Evolutionary conservation across 169 alveolate species (phyloP).

Genomic region (Plasmodium cynomolgi): DNA sequence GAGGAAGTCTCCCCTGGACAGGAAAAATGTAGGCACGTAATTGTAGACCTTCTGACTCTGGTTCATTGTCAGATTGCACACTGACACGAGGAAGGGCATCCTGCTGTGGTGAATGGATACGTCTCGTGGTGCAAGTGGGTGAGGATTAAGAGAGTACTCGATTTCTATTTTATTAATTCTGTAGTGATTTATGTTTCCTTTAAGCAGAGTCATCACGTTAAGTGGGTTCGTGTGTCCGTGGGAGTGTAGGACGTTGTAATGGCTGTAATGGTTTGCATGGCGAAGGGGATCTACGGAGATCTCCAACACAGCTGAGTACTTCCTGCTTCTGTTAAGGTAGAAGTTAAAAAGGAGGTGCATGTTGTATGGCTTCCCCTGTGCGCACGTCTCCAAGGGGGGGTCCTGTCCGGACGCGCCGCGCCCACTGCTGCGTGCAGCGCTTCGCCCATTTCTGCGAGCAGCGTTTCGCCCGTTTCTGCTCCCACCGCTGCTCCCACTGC

Average conservation of each 20-base stretch:
- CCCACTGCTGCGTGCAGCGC: too few relatives aligned
- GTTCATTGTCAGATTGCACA: slow-evolving; percentile 24
- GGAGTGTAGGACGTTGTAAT: neutral
- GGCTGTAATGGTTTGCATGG: neutral
- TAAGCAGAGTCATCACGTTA: slow-evolving; percentile 34
- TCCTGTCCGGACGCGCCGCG: too few relatives aligned
- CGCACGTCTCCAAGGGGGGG: neutral
- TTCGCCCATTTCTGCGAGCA: too few relatives aligned
- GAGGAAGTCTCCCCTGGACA: slow-evolving; percentile 10
- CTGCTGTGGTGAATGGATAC: neutral
- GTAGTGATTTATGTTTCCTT: slow-evolving; percentile 32
- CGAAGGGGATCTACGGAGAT: slow-evolving; percentile 10
- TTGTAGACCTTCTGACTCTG: slow-evolving; percentile 47
- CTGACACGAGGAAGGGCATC: slow-evolving; percentile 38
- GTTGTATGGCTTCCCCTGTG: neutral
- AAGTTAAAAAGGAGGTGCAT: slow-evolving; percentile 46
- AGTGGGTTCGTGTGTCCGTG: neutral
- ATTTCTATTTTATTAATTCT: slow-evolving; percentile 69
- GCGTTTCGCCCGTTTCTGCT: too few relatives aligned
- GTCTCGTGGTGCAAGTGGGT: neutral
- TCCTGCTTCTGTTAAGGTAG: slow-evolving; percentile 20
- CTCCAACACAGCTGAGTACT: slow-evolving; percentile 22
- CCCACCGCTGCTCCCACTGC: neutral
- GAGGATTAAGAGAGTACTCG: slow-evolving; percentile 18
- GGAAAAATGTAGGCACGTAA: slow-evolving; percentile 43